Percentiles rank a stretch among this genome's conserved stretches.
Evolutionary conservation across 1,139 yeast genomes (phyloP).

Genomic region (Torulaspora globosa): DNA sequence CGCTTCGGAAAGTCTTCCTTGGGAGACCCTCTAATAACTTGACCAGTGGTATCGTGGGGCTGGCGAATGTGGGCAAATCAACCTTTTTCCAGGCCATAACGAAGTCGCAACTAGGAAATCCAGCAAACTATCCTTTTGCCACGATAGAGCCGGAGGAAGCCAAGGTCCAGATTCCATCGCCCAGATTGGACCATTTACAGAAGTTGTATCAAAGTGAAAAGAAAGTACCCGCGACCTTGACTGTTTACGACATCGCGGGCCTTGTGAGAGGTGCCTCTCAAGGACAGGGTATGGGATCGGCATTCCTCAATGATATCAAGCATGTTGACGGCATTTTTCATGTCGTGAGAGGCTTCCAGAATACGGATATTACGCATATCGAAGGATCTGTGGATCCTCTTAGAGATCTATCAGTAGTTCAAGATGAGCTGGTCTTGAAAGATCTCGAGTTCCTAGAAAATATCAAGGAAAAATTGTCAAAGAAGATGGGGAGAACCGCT

Average conservation of each 20-base stretch:
- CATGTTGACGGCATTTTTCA: conserved; percentile 74
- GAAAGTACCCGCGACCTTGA: conserved; percentile 52
- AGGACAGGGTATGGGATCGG: conserved; percentile 77
- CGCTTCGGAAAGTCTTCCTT: conserved; percentile 16
- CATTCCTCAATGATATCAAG: conserved; percentile 65
- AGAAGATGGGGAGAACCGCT: conserved; percentile 42
- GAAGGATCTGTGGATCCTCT: conserved; percentile 62
- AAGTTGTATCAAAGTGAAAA: conserved; percentile 49
- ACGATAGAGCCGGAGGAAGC: conserved; percentile 74
- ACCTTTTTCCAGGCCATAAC: conserved; percentile 71
- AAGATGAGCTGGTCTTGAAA: conserved; percentile 67
- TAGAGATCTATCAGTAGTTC: conserved; percentile 62
- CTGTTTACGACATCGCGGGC: conserved; percentile 71
- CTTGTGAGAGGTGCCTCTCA: conserved; percentile 66
- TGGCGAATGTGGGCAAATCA: conserved; percentile 75
- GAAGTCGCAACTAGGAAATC: conserved; percentile 61
- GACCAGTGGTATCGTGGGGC: conserved; percentile 56
- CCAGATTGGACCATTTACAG: conserved; percentile 45
- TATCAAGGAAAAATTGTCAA: conserved; percentile 47
- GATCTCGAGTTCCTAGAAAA: conserved; percentile 64
- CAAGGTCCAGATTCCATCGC: conserved; percentile 52
- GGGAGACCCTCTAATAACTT: conserved; percentile 33
- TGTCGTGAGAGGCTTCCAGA: conserved; percentile 61
- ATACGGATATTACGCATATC: conserved; percentile 68
- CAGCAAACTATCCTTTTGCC: conserved; percentile 78